Base-by-base conservation (phyloP, 768 basidiomycete species). In the Xerocomus spinulosus region DNA sequence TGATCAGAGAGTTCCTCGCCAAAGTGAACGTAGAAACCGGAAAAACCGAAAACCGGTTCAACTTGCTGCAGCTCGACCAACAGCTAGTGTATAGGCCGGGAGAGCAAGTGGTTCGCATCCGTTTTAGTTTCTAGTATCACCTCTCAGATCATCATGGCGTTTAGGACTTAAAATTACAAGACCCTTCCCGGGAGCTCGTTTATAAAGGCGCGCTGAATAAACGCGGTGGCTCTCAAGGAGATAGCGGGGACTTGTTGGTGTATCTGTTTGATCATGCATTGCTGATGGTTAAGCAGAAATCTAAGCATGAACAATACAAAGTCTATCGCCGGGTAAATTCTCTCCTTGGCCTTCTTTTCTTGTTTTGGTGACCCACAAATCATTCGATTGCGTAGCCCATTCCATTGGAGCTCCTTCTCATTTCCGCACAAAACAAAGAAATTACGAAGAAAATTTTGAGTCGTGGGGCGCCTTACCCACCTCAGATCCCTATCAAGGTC, bases 201-300 rank as follows among this genome's bases (percentile, higher is more conserved):
- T 88, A 87, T 70, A 97, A 93, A 68, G 93, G 93, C 18, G 70
- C 81, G 23, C 72, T 98, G 55, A 96, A 90, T 64, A 90, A 92
- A 62, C 82, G 93, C 8, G 82, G 83, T 2, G 81, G 81, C 3
- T 71, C 72, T 6, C 77, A 83, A 58, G 76, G 77, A 50, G 86
- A 87, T 51, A 92, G 83, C 58, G 92, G 92, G 14, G 95, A 98
- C 63, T 73, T 97, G 42, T 80, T 90, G 58, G 89, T 95, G 6
- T 97, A 95, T 73, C 69, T 99, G 60, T 96, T 99, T 62, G 96
- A 99, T 64, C 96, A 99, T 67, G 93, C 93, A 2, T 71, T 99
- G 35, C 72, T 99, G 26, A 91, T 98, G 80, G 93, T 89, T 54
- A 97, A 92, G 70, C 85, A 92, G 63, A 93, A 92, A 68, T 89